Evolutionary conservation across 768 basidiomycete genomes (phyloP), one percentile per base, ranked within the genome.

Genomic region (Lactifluus subvellereus): DNA sequence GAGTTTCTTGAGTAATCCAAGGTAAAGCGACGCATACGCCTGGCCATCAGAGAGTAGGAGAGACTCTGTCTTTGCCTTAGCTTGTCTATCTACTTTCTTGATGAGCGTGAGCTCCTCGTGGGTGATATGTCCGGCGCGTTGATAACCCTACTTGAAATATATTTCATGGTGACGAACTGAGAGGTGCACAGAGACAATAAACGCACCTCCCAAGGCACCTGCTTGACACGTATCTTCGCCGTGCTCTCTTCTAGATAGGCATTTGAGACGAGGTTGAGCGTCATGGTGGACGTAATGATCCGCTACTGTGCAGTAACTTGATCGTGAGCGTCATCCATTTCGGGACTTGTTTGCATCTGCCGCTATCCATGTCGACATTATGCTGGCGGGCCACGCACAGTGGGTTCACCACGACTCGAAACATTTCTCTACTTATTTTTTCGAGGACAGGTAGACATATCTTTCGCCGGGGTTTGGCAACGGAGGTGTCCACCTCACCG

Each of bases 141-240:
- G 94, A 78, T 98, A 97, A 64, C 90, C 94, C 94, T 98, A 68
- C 68, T 68, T 35, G 47, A 57, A 33, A 54, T 27, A n/a, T 16
- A n/a, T 37, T 40, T 32, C 18, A 43, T 1, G 38, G 33, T 48
- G n/a, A 55, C 20, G 59, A 18, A 18, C 11, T 2, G 27, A n/a
- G n/a, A 37, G 18, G 16, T 10, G 8, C 9, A 42, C 6, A 33
- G 18, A 9, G 33, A 38, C 38, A 42, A 47, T 18, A 30, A 53
- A 59, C 78, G 62, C 61, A 96, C 96, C 87, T 97, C 94, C 96
- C 96, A 98, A 67, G 94, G 94, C 10, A 97, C 92, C 1, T 88
- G 86, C 74, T 95, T 97, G 8, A 88, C 82, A 69, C 89, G 82
- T 65, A 95, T 93, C 80, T 96, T 95, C 57, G 86, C 80, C 8